A percentile compares a stretch with the other conserved stretches of the same genome.
phyloP scores from a whole-genome alignment of 345 rosid species.

The Trapa bicornis region DNA sequence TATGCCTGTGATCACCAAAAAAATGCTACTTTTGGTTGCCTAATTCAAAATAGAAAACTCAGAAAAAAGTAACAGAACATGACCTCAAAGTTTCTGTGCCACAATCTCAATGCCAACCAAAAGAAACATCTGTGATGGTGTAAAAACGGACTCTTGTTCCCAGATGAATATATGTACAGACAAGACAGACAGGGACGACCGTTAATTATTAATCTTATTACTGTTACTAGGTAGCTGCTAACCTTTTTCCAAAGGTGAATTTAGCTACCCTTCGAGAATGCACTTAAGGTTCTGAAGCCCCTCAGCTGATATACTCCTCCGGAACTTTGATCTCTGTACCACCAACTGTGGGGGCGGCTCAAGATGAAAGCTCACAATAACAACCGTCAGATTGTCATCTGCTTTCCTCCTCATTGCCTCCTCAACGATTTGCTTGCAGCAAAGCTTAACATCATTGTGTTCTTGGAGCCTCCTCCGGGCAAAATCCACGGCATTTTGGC shows the following conservation, averaged over 20 bases:
- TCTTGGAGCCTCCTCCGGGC: conserved; percentile 56
- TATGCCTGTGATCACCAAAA: not conserved
- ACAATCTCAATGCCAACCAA: conserved; percentile 1
- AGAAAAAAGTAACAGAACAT: not conserved
- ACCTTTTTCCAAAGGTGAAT: not conserved
- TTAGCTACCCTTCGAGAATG: conserved; percentile 20
- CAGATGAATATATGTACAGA: conserved; percentile 16
- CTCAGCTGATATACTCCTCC: conserved; percentile 66
- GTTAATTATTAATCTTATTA: conserved; percentile 1
- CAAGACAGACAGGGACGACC: not conserved
- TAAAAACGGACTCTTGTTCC: not conserved
- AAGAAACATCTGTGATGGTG: not conserved
- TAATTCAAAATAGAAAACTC: not conserved
- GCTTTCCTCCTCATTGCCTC: conserved; percentile 64
- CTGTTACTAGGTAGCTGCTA: conserved; percentile 6
- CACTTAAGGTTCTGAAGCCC: conserved; percentile 35
- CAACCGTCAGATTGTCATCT: conserved; percentile 59
- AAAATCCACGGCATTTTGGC: conserved; percentile 70
- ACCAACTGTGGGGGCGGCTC: conserved; percentile 42
- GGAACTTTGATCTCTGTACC: conserved; percentile 30
- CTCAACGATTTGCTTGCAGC: conserved; percentile 59
- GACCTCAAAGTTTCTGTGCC: not conserved
- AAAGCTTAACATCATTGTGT: conserved; percentile 55
- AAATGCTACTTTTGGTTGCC: conserved; percentile 1
- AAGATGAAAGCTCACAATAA: conserved; percentile 53